Evolutionary conservation across 208 protist species (phyloP), one percentile per base, ranked within the genome.

Genomic region (Herpetomonas samuelpessoai): DNA sequence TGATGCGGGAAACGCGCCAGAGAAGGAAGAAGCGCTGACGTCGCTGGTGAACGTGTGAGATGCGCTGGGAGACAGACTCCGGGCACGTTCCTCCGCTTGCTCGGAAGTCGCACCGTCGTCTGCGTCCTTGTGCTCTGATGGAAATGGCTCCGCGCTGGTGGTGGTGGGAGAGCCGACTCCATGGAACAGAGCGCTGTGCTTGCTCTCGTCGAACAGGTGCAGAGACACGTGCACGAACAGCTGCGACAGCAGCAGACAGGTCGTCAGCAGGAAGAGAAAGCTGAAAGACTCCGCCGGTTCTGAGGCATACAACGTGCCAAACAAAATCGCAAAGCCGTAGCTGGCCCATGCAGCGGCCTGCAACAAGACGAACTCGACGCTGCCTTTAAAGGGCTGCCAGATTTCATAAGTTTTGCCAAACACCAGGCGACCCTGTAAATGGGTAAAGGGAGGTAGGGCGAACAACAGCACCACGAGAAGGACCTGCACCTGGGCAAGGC

Each of bases 161-260:
- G 45, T 58, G 61, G 41, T 38, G 35, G 48, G 51, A 57, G 18
- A 22, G 18, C 46, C 18, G 10, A 21, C 12, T 12, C 19, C 21
- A 9, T n/a, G 46, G 19, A 48, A 24, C 10, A 48, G 4, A 4
- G 44, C 44, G 44, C 10, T 10, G 44, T 48, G 44, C 44, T 48
- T 48, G 9, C 16, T 19, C 44, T 48, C 44, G 22, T 67, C 71
- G 45, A 93, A 90, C 21, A 79, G 19, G 57, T 77, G 57, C 29
- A 93, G 68, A 12, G 87, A 88, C 14, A 71, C 62, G 67, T 93
- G 87, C 29, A 91, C 74, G 46, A 83, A 74, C 16, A 80, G 56
- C 61, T 93, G 87, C 24, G 87, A 74, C 24, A 91, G 59, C 6
- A 81, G 56, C 0, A 77, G 50, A 31, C 70, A 61, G 2, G 77